Evolutionary conservation across 2,329 filamentous ascomycete genomes (phyloP), one percentile per base, ranked within the genome.

Genomic region (Zopfia rhizophila): DNA sequence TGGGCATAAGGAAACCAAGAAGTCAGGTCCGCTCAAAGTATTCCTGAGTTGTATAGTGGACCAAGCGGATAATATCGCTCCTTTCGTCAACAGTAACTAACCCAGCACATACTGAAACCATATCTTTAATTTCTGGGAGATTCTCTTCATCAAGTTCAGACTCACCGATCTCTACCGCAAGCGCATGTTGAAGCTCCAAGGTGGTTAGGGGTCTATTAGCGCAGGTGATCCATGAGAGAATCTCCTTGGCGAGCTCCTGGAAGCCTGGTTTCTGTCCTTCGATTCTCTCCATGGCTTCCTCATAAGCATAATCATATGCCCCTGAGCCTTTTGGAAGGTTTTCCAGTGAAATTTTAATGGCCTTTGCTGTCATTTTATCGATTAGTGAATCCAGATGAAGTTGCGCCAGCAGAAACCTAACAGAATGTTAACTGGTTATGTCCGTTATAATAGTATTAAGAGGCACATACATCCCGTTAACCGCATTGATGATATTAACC

Each of bases 381-480:
- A 19, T 14, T 12, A 57, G 36, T 3, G 48, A 57, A 19, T 53
- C 45, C 1, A 48, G 21, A 19, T 57, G 40, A 2, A 57, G 37
- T 7, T 44, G 38, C 32, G 54, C 54, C 21, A 55, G 45, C 12
- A 57, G 48, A 22, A 53, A 53, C 46, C 46, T 54, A 25, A 13
- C 28, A 16, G 13, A 23, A 13, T 23, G 4, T 24, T 42, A n/a
- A n/a, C n/a, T n/a, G n/a, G n/a, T n/a, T n/a, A n/a, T n/a, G n/a
- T n/a, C n/a, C n/a, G n/a, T n/a, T n/a, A n/a, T n/a, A n/a, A n/a
- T n/a, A n/a, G n/a, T n/a, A n/a, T n/a, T n/a, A n/a, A n/a, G n/a
- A n/a, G n/a, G n/a, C n/a, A 54, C 58, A 24, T 32, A 63, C 58
- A 65, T 62, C 16, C 60, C 61, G 18, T 65, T 52, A 10, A 49